Evolutionary conservation across 306 rosid genomes (phyloP), one percentile per base, ranked within the genome.

Genomic region (Sechiopsis laciniata): DNA sequence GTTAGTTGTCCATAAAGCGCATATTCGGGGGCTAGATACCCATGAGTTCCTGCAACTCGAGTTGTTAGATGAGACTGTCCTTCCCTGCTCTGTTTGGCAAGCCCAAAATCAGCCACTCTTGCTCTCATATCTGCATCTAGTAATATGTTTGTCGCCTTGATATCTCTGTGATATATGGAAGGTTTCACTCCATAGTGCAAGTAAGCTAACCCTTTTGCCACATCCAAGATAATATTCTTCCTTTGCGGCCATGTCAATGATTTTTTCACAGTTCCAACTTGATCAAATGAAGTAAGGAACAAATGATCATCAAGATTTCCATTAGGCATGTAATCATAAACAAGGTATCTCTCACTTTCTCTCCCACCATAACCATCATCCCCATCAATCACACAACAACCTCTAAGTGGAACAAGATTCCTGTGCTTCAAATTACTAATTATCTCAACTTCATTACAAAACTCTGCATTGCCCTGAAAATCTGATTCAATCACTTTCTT

Each of bases 41-140:
- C 99, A 14, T 94, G 99, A 74, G 99, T 91, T 58, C 99, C 99
- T 8, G 99, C 99, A 60, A 94, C 99, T 79, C 99, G 84, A 10
- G 99, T 94, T 17, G 99, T 89, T 68, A 94, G 92, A 89, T 94
- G 97, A 78, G 99, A 94, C 82, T 91, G 96, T 16, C 99, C 99
- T 75, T 94, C 97, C 85, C 84, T 78, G 76, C 84, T 89, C 76
- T 94, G 99, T 63, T 85, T 94, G 0, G 91, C 99, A 29, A 94
- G 99, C 56, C 99, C 99, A 22, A 94, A 94, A 85, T 91, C 99
- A 0, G 97, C 99, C 56, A 94, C 97, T 79, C 96, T 87, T 1
- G 97, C 99, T 54, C 88, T 85, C 95, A 91, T 86, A 72, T 91
- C 99, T 0, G 57, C 89, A 82, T 88, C 97, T 59, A 94, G 82